These are phyloP conservation scores for Periconia sp. DNA, from an alignment of 2,329 filamentous ascomycete species.

Conservation along the genomic window DNA sequence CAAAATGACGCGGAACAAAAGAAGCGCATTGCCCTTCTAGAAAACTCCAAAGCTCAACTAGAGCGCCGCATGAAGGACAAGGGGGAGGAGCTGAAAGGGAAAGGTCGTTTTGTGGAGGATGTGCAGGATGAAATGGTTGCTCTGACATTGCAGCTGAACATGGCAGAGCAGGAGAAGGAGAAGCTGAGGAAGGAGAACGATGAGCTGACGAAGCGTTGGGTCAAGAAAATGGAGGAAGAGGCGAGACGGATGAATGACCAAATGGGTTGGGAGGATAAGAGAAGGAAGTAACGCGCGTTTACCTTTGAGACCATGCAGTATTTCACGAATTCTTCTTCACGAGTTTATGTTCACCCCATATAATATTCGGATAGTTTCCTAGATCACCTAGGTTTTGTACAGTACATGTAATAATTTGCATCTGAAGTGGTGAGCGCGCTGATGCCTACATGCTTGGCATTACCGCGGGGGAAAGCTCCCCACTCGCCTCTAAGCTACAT, in stretches of 20 bases:
- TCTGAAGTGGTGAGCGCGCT: conserved; percentile 7
- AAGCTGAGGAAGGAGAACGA: conserved; percentile 80
- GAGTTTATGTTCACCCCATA: no score
- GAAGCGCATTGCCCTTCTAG: conserved; percentile 63
- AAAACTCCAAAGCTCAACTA: conserved; percentile 63
- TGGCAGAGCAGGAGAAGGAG: conserved; percentile 75
- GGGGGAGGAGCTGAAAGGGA: conserved; percentile 82
- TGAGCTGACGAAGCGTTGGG: conserved; percentile 87
- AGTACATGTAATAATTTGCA: neutral
- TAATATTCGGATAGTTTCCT: no score
- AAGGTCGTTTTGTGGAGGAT: conserved; percentile 80
- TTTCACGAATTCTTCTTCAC: no score
- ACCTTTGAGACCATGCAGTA: no score
- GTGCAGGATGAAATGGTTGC: conserved; percentile 93
- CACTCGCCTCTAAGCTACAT: conserved; percentile 16
- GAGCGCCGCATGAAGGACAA: conserved; percentile 72
- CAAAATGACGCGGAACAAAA: conserved; percentile 61
- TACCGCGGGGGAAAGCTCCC: conserved; percentile 21
- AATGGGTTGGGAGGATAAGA: conserved; percentile 2
- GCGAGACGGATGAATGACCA: conserved; percentile 78
- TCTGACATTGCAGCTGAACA: conserved; percentile 81
- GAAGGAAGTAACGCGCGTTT: neutral
- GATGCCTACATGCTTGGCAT: conserved; percentile 32
- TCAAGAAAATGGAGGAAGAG: conserved; percentile 82
- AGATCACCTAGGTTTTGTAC: no score